Base-by-base conservation (phyloP, 805 yeast species). In the Martiniozyma abietophila region DNA sequence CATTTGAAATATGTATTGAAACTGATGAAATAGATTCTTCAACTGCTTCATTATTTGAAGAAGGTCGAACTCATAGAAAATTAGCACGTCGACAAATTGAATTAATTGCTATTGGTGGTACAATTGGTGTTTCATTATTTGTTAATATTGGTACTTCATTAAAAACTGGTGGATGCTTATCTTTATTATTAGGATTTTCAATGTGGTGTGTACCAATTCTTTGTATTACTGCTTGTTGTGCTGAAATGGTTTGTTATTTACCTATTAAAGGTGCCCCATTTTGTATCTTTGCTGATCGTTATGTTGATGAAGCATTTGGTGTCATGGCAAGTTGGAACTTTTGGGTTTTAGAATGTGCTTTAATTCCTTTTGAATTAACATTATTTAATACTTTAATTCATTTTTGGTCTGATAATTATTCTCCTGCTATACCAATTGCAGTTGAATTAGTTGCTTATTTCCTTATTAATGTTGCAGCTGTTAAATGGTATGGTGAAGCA, bases 81-180 rank as follows among this genome's bases (percentile, higher is more conserved):
- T 35, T 81, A 35, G 58, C 65, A 41, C 70, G 76, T 33, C 62
- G 94, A 41, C 94, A 83, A 56, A 75, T 81, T 15, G 83, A 80
- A 49, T 63, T 81, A 34, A 74, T 81, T 39, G 84, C 85, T 8
- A 77, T 81, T 14, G 83, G 86, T 32, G 46, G 68, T 25, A 63
- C 69, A 8, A 63, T 65, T 34, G 71, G 70, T 17, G 60, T 65
- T 4, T 64, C 68, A 1, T 45, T 65, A 12, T 65, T 64, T 31
- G 68, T 65, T 10, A 53, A 65, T 24, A 65, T 65, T 27, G 65
- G 67, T n/a, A 50, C 50, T 19, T 56, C 61, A 2, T 49, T 65
- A 20, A 51, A 49, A n/a, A 43, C 46, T 19, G 64, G 65, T 16
- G 71, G 71, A 1, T 67, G 69, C 4, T 47, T 64, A 17, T 55